Evolutionary conservation across 768 basidiomycete species (phyloP).

Genomic region (Boletellus ananas): DNA sequence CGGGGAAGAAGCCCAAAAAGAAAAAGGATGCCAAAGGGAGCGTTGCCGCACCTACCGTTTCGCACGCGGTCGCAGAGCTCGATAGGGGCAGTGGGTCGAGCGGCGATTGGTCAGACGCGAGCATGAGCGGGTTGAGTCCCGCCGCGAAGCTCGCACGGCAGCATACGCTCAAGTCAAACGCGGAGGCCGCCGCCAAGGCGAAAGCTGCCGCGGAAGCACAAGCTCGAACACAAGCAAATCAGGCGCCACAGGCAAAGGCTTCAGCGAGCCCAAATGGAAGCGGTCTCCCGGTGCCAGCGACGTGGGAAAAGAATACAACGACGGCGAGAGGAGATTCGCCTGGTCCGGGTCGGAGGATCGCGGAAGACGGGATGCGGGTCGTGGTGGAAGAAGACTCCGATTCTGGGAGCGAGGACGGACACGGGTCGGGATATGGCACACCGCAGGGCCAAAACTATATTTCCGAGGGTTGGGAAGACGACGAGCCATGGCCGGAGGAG

Average conservation of each 20-base stretch:
- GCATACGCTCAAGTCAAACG: slow-evolving; percentile 85
- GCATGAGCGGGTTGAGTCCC: slow-evolving; percentile 76
- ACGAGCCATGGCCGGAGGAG: slow-evolving; percentile 73
- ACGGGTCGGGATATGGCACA: slow-evolving; percentile 34
- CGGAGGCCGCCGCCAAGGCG: slow-evolving; percentile 43
- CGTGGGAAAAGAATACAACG: slow-evolving; percentile 83
- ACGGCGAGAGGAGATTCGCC: slow-evolving; percentile 48
- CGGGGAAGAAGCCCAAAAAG: slow-evolving; percentile 45
- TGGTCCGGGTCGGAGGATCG: slow-evolving; percentile 43
- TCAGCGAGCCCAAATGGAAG: slow-evolving; percentile 26
- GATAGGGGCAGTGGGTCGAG: slow-evolving; percentile 48
- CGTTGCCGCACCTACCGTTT: slow-evolving; percentile 66
- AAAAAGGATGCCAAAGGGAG: slow-evolving; percentile 61
- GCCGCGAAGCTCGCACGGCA: slow-evolving; percentile 87
- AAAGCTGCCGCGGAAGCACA: slow-evolving; percentile 32
- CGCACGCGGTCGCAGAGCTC: slow-evolving; percentile 81
- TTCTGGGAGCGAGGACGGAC: slow-evolving; percentile 53
- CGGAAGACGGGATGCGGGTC: slow-evolving; percentile 63
- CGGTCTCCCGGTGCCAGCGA: slow-evolving; percentile 44
- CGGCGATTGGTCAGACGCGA: slow-evolving; percentile 55
- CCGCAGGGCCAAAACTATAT: slow-evolving; percentile 38
- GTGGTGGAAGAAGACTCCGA: slow-evolving; percentile 71
- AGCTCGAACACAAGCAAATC: slow-evolving; percentile 23
- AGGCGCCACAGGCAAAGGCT: slow-evolving; percentile 19
- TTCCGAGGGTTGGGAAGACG: slow-evolving; percentile 71